phyloP scores from a whole-genome alignment of 2,329 filamentous ascomycete species.

The Microcera coccophila region DNA sequence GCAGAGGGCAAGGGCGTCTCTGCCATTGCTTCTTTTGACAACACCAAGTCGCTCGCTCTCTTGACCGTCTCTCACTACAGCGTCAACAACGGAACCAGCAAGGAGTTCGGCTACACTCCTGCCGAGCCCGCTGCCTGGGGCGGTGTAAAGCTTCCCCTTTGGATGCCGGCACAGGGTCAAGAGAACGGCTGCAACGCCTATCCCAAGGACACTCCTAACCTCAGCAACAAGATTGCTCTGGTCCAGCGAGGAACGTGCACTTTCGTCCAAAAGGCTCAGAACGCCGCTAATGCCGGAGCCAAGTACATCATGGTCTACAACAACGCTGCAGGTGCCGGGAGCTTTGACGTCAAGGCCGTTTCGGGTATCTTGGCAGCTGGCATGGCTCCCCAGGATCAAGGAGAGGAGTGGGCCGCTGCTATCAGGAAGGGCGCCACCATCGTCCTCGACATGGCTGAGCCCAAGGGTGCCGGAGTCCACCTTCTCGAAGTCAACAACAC shows the following conservation, averaged over 20 bases:
- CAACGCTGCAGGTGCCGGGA: constrained; percentile 37
- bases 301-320: constrained; percentile 62
- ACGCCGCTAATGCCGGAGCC: constrained; percentile 52
- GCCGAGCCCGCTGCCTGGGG: constrained; percentile 42
- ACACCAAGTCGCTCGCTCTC: constrained; percentile 40
- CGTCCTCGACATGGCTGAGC: constrained; percentile 42
- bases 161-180: constrained; percentile 42
- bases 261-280: constrained; percentile 51
- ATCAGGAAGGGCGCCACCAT: constrained; percentile 44
- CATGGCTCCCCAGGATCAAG: constrained; percentile 41
- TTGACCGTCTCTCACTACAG: constrained; percentile 41
- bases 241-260: constrained; percentile 56
- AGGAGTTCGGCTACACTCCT: constrained; percentile 42
- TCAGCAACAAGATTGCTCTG: constrained; percentile 56
- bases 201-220: constrained; percentile 52
- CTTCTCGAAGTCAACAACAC: constrained; percentile 38
- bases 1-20: constrained; percentile 46
- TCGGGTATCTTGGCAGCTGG: constrained; percentile 34
- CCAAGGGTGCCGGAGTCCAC: constrained; percentile 32
- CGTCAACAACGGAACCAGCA: constrained; percentile 32
- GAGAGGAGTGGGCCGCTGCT: constrained; percentile 41
- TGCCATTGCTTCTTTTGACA: constrained; percentile 50
- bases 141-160: constrained; percentile 46
- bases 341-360: constrained; percentile 32
- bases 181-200: constrained; percentile 51